A percentile compares a stretch with the other conserved stretches of the same genome.
Conservation (phyloP, 108 stramenopile genomes). For the Fragilaria crotonensis region DNA sequence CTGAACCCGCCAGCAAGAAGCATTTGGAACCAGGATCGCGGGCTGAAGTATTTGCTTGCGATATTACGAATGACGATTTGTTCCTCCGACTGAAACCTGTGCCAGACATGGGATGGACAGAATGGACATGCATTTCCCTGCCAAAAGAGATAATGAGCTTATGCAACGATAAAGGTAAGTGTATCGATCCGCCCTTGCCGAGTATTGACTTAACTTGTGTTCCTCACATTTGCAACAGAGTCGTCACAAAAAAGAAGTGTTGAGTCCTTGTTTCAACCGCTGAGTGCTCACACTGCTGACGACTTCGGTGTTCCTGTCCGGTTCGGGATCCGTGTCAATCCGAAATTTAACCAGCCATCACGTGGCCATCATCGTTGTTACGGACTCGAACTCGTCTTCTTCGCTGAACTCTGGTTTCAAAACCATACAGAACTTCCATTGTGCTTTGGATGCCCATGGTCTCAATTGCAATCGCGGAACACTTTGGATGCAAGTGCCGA, state of each 20-base stretch:
- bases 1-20: neutral
- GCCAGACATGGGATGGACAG: slow-evolving; percentile 18
- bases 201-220: too few species aligned
- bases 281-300: too few species aligned
- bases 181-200: too few species aligned
- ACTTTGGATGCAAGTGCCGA: neutral
- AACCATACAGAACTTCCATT: slow-evolving; percentile 55
- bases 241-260: too few species aligned
- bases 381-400: slow-evolving; percentile 49
- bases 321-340: slow-evolving; percentile 43
- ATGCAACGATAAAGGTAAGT: too few species aligned
- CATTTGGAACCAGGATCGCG: slow-evolving; percentile 21
- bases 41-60: slow-evolving; percentile 31
- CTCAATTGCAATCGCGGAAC: slow-evolving; percentile 16
- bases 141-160: slow-evolving; percentile 4
- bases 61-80: slow-evolving; percentile 6
- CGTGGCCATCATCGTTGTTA: slow-evolving; percentile 2
- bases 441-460: slow-evolving; percentile 45
- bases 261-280: too few species aligned
- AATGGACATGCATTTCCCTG: slow-evolving; percentile 20
- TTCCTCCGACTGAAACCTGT: neutral
- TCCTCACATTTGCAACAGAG: too few species aligned
- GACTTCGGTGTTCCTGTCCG: slow-evolving; percentile 37
- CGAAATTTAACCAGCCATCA: slow-evolving; percentile 19
- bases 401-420: slow-evolving; percentile 59